These are phyloP conservation scores for Fragilariopsis cylindrus DNA, from an alignment of 108 stramenopile species.

Conservation along the genomic window DNA sequence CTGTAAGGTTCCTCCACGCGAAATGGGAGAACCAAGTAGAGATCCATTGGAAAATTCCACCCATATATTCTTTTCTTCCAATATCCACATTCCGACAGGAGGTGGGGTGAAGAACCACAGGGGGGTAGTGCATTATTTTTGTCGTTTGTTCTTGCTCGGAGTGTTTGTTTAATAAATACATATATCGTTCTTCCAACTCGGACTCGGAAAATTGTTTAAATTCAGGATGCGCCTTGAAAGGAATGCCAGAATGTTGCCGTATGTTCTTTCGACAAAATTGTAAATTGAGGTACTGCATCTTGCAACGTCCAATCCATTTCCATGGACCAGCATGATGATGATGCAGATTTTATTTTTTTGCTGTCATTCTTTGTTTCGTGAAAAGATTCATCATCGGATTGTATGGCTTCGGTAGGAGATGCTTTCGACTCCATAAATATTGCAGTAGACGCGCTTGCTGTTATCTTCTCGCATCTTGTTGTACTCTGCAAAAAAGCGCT, in stretches of 20 bases:
- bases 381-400: no score
- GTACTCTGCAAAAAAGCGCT: no score
- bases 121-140: neutral
- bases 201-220: neutral
- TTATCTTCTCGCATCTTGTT: no score
- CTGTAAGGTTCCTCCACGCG: neutral
- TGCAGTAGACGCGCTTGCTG: no score
- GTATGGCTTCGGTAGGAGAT: no score
- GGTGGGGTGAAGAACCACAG: neutral
- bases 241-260: neutral
- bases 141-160: neutral
- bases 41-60: slow-evolving; percentile 2
- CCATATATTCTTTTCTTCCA: neutral
- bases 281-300: slow-evolving; percentile 4
- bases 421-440: no score
- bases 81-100: neutral
- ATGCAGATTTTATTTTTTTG: no score
- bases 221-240: neutral
- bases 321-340: neutral
- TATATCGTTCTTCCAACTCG: neutral
- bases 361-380: no score
- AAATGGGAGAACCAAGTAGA: neutral
- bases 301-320: neutral
- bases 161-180: no score
- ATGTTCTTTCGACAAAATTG: neutral